Evolutionary conservation across 352 stramenopile species (phyloP).

Genomic region (Lagenidium giganteum): DNA sequence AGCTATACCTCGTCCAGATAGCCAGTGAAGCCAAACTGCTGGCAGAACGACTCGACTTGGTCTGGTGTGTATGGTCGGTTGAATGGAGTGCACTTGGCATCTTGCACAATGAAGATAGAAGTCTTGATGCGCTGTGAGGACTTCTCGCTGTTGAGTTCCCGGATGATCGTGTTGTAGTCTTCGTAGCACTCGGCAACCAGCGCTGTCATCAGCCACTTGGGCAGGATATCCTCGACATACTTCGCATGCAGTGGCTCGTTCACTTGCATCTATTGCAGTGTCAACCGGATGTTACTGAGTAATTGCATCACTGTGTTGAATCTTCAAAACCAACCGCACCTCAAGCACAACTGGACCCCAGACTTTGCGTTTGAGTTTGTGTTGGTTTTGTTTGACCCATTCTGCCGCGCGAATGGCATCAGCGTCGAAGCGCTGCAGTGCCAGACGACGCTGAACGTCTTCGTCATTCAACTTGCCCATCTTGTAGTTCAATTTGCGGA

Average conservation of each 20-base stretch:
- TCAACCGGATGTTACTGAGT: too few species aligned
- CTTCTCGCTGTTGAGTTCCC: slow-evolving; percentile 46
- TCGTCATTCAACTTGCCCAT: slow-evolving; percentile 71
- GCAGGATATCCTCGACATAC: slow-evolving; percentile 80
- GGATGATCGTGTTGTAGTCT: slow-evolving; percentile 77
- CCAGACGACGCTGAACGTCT: slow-evolving; percentile 54
- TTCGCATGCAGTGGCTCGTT: slow-evolving; percentile 75
- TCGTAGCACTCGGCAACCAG: slow-evolving; percentile 77
- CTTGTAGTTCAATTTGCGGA: slow-evolving; percentile 45
- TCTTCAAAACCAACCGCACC: slow-evolving; percentile 17
- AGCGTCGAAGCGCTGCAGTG: slow-evolving; percentile 50
- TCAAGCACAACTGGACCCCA: slow-evolving; percentile 81
- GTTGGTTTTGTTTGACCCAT: slow-evolving; percentile 70
- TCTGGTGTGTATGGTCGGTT: slow-evolving; percentile 52
- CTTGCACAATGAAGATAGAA: slow-evolving; percentile 67
- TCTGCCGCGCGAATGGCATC: slow-evolving; percentile 72
- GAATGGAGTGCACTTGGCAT: slow-evolving; percentile 38
- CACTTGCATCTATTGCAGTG: slow-evolving; percentile 56
- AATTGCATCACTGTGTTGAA: background rate
- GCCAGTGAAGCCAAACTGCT: slow-evolving; percentile 61
- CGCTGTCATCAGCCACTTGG: slow-evolving; percentile 70
- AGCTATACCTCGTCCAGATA: slow-evolving; percentile 70
- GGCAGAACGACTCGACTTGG: slow-evolving; percentile 43
- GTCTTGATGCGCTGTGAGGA: slow-evolving; percentile 45
- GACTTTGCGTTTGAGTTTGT: slow-evolving; percentile 66